Conservation (phyloP, 1,284 basidiomycete genomes). For the Sporisorium exsertum region DNA sequence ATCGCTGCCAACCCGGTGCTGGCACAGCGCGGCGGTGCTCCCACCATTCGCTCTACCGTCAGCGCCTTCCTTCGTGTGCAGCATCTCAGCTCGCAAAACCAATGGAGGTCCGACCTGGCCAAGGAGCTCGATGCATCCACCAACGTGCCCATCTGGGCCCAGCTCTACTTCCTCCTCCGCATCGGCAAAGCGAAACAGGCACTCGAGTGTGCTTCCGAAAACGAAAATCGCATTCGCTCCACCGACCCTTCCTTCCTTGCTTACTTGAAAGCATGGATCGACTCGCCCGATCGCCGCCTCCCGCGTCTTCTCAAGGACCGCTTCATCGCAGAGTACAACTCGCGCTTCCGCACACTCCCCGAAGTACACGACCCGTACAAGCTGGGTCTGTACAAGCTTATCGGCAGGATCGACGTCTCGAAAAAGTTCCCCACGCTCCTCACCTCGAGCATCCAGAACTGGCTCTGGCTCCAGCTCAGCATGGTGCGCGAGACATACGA, state of each 20-base stretch:
- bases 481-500: conserved; percentile 74
- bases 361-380: conserved; percentile 87
- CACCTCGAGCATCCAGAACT: conserved; percentile 93
- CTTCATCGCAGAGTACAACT: conserved; percentile 88
- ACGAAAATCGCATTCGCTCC: conserved; percentile 80
- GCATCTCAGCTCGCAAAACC: conserved; percentile 57
- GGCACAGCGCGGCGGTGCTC: conserved; percentile 90
- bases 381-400: conserved; percentile 91
- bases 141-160: conserved; percentile 83
- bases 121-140: conserved; percentile 55
- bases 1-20: conserved; percentile 86
- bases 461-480: conserved; percentile 96
- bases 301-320: conserved; percentile 76
- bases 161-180: conserved; percentile 88
- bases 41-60: conserved; percentile 88
- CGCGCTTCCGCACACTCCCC: conserved; percentile 75
- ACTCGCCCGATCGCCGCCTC: conserved; percentile 68
- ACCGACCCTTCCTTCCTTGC: conserved; percentile 86
- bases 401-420: conserved; percentile 89
- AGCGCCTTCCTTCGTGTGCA: conserved; percentile 64
- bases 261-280: conserved; percentile 87
- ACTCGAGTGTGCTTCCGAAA: conserved; percentile 76
- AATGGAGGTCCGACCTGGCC: conserved; percentile 61
- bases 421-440: conserved; percentile 85
- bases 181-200: conserved; percentile 86